Evolutionary conservation across 148 eudicot species (phyloP), one percentile per base, ranked within the genome.

Genomic region (Polygonum maritimum): DNA sequence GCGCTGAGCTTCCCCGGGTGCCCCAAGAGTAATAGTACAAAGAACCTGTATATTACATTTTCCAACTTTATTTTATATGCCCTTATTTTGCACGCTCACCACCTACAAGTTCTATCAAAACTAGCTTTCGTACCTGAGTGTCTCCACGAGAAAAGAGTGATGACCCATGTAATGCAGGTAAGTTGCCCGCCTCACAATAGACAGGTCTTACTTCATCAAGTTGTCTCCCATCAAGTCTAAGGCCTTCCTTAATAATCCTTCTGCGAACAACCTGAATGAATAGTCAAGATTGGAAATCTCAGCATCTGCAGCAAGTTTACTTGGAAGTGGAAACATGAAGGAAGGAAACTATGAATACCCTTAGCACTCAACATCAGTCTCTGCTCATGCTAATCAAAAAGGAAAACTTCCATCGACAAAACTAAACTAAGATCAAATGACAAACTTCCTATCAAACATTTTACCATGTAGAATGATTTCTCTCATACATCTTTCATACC

Each of bases 141-240:
- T 92, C 98, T 76, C 98, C 98, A 69, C 98, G 94, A 33, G 88
- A 83, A 76, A 95, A 95, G 75, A 92, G 84, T 57, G 98, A 87
- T 74, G 98, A 95, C 55, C 98, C 97, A 79, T 95, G 96, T 69
- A 95, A 82, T 67, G 84, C 91, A 72, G 91, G 94, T 73, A 90
- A 86, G 80, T 80, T 74, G 80, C 96, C 91, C 63, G 98, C 94
- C 83, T 95, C 98, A 84, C 97, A 90, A 76, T 86, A 88, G 52
- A 95, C 39, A 70, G 98, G 96, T 78, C 98, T 88, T 67, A 95
- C 98, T 86, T 95, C 94, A 82, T 95, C 94, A 71, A 95, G 94
- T 75, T 80, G 76, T 75, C 97, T 87, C 78, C 98, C 98, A 82
- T 95, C 98, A 80, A 95, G 86, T 80, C 98, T 89, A 44, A 85